A percentile compares a stretch with the other conserved stretches of the same genome.
These are phyloP conservation scores for Sclerotinia borealis DNA, from an alignment of 2,329 filamentous ascomycete genomes.

Conservation along the genomic window DNA sequence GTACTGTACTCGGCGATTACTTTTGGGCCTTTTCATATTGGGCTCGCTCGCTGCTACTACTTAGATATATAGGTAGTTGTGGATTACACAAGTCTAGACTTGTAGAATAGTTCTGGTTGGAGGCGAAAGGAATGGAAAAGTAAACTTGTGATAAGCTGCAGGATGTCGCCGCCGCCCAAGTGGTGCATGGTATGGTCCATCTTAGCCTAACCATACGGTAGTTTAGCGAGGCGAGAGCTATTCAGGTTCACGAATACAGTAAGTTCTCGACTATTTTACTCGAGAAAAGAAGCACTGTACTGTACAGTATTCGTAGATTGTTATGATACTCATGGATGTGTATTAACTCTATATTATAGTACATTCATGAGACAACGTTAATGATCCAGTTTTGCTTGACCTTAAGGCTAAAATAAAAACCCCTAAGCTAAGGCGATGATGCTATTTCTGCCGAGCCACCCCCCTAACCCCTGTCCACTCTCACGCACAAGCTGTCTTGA, in stretches of 20 bases:
- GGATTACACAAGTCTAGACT: neutral
- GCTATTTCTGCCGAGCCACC: neutral
- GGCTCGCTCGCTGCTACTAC: neutral
- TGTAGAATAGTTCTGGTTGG: neutral
- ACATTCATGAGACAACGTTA: too few species aligned
- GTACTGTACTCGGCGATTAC: neutral
- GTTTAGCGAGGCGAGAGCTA: slow-evolving; percentile 5
- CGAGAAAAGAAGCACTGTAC: neutral
- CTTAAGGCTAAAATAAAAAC: neutral
- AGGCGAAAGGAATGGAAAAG: neutral
- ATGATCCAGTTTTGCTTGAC: too few species aligned
- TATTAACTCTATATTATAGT: too few species aligned
- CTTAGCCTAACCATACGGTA: neutral
- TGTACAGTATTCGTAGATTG: neutral
- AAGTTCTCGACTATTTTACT: neutral
- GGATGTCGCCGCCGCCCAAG: slow-evolving; percentile 6
- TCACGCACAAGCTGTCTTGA: neutral
- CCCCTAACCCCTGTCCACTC: neutral
- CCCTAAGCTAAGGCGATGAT: neutral
- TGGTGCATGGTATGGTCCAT: slow-evolving; percentile 1
- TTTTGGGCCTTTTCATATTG: neutral
- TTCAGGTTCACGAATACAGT: neutral
- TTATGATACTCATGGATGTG: too few species aligned
- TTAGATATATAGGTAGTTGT: neutral
- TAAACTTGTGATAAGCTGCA: neutral